phyloP scores from a whole-genome alignment of 2,329 filamentous ascomycete species.

The Monosporascus sp. region DNA sequence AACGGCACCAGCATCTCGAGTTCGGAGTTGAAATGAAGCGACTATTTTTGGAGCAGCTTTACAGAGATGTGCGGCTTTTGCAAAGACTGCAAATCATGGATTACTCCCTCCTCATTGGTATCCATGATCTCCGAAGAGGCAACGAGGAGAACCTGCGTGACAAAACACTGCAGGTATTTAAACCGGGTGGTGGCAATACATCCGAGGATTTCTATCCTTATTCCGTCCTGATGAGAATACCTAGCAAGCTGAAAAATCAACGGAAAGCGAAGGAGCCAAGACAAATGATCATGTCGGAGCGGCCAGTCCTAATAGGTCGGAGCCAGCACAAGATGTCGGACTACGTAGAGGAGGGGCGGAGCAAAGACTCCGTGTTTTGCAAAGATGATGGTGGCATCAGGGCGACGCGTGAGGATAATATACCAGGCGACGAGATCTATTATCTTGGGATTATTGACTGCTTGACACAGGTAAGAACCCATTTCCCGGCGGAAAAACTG shows the following conservation, averaged over 20 bases:
- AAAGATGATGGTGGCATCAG: conserved; percentile 94
- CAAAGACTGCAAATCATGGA: conserved; percentile 96
- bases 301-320: conserved; percentile 87
- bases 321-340: conserved; percentile 83
- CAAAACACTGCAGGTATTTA: conserved; percentile 91
- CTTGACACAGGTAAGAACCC: conserved; percentile 77
- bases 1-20: conserved; percentile 78
- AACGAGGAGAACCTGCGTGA: conserved; percentile 90
- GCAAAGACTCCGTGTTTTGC: conserved; percentile 70
- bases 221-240: conserved; percentile 74
- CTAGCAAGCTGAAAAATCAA: conserved; percentile 86
- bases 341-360: conserved; percentile 71
- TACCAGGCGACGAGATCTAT: conserved; percentile 85
- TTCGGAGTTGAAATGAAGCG: conserved; percentile 85
- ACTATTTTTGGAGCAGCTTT: conserved; percentile 83
- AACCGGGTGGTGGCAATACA: conserved; percentile 67
- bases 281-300: conserved; percentile 87
- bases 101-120: conserved; percentile 90
- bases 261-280: conserved; percentile 87
- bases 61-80: conserved; percentile 78
- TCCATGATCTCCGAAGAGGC: conserved; percentile 83
- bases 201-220: conserved; percentile 46
- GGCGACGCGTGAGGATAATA: conserved; percentile 86
- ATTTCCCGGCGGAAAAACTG: not conserved
- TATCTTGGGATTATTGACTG: conserved; percentile 98